Percentiles rank a stretch among this genome's conserved stretches.
These are phyloP conservation scores for Adiantum capillusveneris DNA, from an alignment of 75 land plant genomes.

Conservation along the genomic window DNA sequence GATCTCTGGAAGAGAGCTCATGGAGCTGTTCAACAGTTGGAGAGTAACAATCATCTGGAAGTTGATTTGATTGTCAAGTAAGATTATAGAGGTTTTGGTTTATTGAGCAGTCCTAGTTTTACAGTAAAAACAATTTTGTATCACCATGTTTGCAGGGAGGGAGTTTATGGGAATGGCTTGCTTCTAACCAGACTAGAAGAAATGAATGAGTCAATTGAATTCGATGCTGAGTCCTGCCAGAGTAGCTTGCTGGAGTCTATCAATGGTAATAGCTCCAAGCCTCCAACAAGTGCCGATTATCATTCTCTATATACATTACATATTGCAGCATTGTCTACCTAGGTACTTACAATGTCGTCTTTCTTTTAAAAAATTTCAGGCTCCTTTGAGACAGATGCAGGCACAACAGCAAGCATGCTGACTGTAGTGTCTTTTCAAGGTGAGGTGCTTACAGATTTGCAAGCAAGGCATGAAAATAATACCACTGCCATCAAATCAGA, in stretches of 20 bases:
- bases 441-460: conserved; percentile 7
- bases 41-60: conserved; percentile 31
- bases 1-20: conserved; percentile 56
- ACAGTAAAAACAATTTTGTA: too few species aligned
- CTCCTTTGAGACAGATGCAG: conserved; percentile 7
- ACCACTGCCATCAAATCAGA: conserved; percentile 7
- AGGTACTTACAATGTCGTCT: too few species aligned
- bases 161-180: conserved; percentile 48
- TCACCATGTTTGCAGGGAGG: conserved; percentile 52
- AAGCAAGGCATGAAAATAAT: conserved; percentile 8
- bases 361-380: too few species aligned
- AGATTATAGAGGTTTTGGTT: neutral
- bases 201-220: conserved; percentile 40
- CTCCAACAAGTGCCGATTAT: neutral
- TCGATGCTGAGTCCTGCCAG: conserved; percentile 50
- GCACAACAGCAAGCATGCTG: conserved; percentile 13
- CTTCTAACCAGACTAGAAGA: conserved; percentile 40
- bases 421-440: conserved; percentile 8
- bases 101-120: too few species aligned
- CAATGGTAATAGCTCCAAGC: conserved; percentile 38
- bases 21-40: conserved; percentile 41
- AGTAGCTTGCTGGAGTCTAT: conserved; percentile 42
- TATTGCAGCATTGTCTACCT: too few species aligned
- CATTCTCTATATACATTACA: neutral
- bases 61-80: conserved; percentile 62